Evolutionary conservation across 768 basidiomycete species (phyloP), one percentile per base, ranked within the genome.

Genomic region (Amyloporia xantha): DNA sequence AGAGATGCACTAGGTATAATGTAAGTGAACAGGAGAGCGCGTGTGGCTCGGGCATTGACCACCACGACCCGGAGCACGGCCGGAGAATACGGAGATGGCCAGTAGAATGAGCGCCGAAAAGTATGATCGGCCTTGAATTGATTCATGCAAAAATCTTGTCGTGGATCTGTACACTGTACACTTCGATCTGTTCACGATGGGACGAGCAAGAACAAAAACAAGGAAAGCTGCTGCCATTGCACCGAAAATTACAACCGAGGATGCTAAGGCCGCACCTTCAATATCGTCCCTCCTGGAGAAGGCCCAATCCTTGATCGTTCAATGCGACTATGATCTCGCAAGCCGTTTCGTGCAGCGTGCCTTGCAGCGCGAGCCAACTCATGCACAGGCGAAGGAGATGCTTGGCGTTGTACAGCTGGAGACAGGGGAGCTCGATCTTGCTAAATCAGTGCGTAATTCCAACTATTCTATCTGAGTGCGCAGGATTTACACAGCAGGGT

Each of bases 261-360:
- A 68, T 23, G 47, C 62, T 2, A 80, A 51, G 28, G 27, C 54
- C 20, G 25, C 42, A 4, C 62, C 59, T n/a, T 46, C 61, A 2
- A 64, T 78, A 47, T 47, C 72, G 9, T 69, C 82, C 10, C 69
- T 91, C 5, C 67, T 89, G 27, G 79, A 82, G 61, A 92, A 91
- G 63, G 82, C 88, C 0, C 88, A 89, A 60, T 71, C 76, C n/a
- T 72, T 94, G 47, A 77, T 94, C 56, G 74, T 82, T 20, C 86
- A 91, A 68, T 91, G 86, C 60, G 83, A 93, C 65, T 92, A 88
- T 62, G 78, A 85, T 43, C 79, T 94, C 41, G 90, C 91, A 2
- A 68, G 75, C 44, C 79, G 76, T 44, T 93, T 94, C 62, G 70
- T 82, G 33, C 69, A 72, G 39, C 78, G 91, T 38, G 75, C 85